Evolutionary conservation across 2,329 filamentous ascomycete species (phyloP).

Genomic region (Berkeleyomyces rouxiae): DNA sequence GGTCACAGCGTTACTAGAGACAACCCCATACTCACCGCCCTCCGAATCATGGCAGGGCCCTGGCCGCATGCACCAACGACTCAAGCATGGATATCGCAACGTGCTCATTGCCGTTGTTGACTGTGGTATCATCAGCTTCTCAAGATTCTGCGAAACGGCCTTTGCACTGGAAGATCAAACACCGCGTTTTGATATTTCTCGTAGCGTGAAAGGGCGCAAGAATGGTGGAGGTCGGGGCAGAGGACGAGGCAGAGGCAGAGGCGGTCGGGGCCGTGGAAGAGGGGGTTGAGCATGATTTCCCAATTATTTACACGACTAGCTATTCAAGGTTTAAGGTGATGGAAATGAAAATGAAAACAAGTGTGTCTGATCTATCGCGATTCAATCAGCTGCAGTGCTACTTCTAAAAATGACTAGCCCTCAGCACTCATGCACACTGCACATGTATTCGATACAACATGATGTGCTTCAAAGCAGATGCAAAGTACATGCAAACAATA

Average conservation of each 20-base stretch:
- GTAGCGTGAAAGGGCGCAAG: slow-evolving; percentile 22
- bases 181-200: slow-evolving; percentile 30
- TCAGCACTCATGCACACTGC: too few relatives aligned
- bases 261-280: slow-evolving; percentile 17
- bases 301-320: background rate
- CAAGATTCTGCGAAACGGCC: slow-evolving; percentile 61
- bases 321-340: background rate
- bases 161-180: slow-evolving; percentile 64
- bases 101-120: slow-evolving; percentile 81
- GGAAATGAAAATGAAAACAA: too few relatives aligned
- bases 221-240: slow-evolving; percentile 25
- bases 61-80: slow-evolving; percentile 50
- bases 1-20: slow-evolving; percentile 53
- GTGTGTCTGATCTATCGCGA: too few relatives aligned
- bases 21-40: slow-evolving; percentile 37
- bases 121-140: slow-evolving; percentile 74
- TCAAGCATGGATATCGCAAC: slow-evolving; percentile 73
- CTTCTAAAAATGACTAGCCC: too few relatives aligned
- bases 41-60: slow-evolving; percentile 22
- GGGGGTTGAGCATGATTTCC: background rate
- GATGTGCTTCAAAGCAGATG: too few relatives aligned
- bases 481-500: too few relatives aligned
- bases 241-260: slow-evolving; percentile 26
- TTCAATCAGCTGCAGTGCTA: too few relatives aligned
- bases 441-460: too few relatives aligned